Conservation (phyloP, 2,329 filamentous ascomycete species). For the Colletotrichum phormii region DNA sequence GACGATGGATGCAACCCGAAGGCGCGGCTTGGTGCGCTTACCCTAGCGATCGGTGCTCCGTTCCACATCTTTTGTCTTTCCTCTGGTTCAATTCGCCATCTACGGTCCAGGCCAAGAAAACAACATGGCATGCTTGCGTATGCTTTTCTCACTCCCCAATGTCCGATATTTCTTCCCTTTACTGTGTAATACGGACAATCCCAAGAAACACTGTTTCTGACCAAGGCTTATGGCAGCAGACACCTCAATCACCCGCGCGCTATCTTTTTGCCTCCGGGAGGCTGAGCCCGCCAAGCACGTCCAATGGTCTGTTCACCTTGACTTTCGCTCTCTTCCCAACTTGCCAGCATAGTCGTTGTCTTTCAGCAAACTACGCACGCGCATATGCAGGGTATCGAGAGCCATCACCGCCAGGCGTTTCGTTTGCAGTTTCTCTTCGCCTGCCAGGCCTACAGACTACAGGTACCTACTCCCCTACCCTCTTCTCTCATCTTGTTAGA, state of each 20-base stretch:
- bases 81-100: background rate
- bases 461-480: background rate
- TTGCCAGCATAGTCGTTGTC: constrained; percentile 3
- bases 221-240: constrained; percentile 30
- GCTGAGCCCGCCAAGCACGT: constrained; percentile 26
- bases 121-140: constrained; percentile 31
- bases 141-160: constrained; percentile 4
- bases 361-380: constrained; percentile 21
- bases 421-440: constrained; percentile 19
- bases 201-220: constrained; percentile 27
- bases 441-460: background rate
- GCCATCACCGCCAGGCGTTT: constrained; percentile 9
- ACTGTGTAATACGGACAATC: background rate
- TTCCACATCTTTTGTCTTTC: constrained; percentile 11
- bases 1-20: constrained; percentile 11
- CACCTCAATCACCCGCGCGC: constrained; percentile 20
- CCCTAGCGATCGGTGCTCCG: constrained; percentile 29
- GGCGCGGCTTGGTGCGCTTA: constrained; percentile 10
- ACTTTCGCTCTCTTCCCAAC: background rate
- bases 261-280: constrained; percentile 22
- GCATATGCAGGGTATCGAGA: constrained; percentile 28
- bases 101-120: constrained; percentile 20
- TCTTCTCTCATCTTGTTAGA: background rate
- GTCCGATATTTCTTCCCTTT: constrained; percentile 2
- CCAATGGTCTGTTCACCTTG: constrained; percentile 17